These are phyloP conservation scores for Fraxinus americana DNA, from an alignment of 257 asterid species.

Conservation along the genomic window DNA sequence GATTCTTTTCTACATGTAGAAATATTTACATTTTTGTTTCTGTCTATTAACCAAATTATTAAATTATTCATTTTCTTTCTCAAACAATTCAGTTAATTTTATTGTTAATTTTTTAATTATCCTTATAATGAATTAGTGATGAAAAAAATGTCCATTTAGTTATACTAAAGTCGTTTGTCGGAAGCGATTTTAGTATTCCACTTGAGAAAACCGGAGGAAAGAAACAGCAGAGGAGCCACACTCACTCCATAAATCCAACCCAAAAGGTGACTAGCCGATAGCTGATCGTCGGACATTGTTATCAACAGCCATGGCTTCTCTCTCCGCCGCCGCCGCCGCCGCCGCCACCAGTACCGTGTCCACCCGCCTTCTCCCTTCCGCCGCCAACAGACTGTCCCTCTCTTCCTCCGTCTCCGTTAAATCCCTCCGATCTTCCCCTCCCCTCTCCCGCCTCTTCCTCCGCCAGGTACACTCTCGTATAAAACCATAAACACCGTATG, in stretches of 20 bases:
- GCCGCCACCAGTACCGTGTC: constrained; percentile 28
- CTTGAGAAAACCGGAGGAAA: neutral
- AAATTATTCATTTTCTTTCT: no score
- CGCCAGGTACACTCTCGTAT: constrained; percentile 42
- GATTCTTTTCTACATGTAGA: no score
- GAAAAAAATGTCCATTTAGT: no score
- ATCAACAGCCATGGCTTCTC: constrained; percentile 51
- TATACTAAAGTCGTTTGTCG: no score
- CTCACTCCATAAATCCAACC: constrained; percentile 15
- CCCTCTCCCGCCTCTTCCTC: constrained; percentile 50
- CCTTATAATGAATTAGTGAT: no score
- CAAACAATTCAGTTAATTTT: no score
- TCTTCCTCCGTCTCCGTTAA: constrained; percentile 42
- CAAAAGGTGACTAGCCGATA: constrained; percentile 19
- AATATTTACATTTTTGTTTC: no score
- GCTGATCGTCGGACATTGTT: constrained; percentile 23
- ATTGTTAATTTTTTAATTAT: no score
- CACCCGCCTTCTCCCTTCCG: constrained; percentile 48
- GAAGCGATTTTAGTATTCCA: no score
- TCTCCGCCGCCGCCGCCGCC: constrained; percentile 33
- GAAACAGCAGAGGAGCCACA: neutral
- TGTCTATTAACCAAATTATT: no score
- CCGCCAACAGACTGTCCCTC: constrained; percentile 36
- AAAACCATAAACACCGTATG: no score
- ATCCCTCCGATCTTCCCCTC: constrained; percentile 60